A percentile compares a stretch with the other conserved stretches of the same genome.
Conservation (phyloP, 805 yeast species). For the Candida nonsorbophila region DNA sequence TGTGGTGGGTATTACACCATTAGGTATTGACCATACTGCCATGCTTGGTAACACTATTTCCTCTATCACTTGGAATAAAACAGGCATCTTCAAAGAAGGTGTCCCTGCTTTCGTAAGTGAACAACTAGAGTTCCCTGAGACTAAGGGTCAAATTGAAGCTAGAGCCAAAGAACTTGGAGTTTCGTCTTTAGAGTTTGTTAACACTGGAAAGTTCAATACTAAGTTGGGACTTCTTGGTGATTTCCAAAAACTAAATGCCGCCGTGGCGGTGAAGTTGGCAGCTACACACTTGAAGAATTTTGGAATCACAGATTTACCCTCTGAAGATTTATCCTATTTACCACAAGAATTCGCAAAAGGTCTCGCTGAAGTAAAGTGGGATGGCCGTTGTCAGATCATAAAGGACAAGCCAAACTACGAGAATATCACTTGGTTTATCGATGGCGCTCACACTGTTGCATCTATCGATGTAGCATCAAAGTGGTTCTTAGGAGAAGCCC, state of each 20-base stretch:
- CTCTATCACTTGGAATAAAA: constrained; percentile 93
- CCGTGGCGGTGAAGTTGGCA: constrained; percentile 74
- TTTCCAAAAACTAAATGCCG: constrained; percentile 82
- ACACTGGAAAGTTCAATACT: constrained; percentile 32
- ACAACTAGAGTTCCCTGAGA: constrained; percentile 47
- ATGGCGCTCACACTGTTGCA: constrained; percentile 95
- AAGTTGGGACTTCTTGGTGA: constrained; percentile 75
- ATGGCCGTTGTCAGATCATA: constrained; percentile 89
- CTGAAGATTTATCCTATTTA: constrained; percentile 19
- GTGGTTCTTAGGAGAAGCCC: constrained; percentile 53
- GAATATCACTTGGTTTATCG: constrained; percentile 71
- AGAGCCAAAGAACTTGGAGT: constrained; percentile 64
- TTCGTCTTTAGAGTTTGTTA: constrained; percentile 46
- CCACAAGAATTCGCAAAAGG: constrained; percentile 55
- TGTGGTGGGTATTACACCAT: constrained; percentile 76
- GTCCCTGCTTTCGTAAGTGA: constrained; percentile 63
- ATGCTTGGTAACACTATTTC: constrained; percentile 84
- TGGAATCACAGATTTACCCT: constrained; percentile 30
- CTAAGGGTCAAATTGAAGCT: constrained; percentile 49
- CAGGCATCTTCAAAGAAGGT: constrained; percentile 78
- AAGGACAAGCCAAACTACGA: constrained; percentile 34
- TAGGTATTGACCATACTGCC: constrained; percentile 89
- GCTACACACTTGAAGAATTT: constrained; percentile 51
- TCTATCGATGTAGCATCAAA: constrained; percentile 74
- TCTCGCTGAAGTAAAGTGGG: constrained; percentile 70